Evolutionary conservation across 331 rosid species (phyloP).

Genomic region (Quercus tomentella): DNA sequence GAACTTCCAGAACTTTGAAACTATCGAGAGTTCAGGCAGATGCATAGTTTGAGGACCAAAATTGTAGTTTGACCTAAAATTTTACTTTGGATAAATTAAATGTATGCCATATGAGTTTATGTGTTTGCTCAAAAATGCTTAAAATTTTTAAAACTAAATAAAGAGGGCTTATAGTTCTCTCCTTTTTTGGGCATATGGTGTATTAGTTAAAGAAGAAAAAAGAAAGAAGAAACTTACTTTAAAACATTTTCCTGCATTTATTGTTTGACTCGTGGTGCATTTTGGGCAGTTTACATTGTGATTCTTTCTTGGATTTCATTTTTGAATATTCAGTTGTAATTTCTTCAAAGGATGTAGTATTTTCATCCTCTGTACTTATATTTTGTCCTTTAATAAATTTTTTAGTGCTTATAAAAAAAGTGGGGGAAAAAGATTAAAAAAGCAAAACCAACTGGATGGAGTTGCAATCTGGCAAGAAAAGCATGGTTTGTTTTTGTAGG

Average conservation of each 20-base stretch:
- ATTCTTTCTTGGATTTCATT: not conserved
- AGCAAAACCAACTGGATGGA: not conserved
- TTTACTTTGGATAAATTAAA: not conserved
- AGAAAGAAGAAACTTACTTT: no score
- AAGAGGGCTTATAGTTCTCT: not conserved
- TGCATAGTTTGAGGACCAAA: not conserved
- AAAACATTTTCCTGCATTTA: not conserved
- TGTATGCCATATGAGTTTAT: not conserved
- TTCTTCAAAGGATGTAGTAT: not conserved
- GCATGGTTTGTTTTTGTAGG: not conserved
- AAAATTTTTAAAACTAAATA: not conserved
- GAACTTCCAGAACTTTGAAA: not conserved
- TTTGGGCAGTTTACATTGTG: not conserved
- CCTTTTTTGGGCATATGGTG: slow-evolving; percentile 6
- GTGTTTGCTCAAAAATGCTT: not conserved
- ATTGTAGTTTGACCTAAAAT: not conserved
- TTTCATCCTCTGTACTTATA: not conserved
- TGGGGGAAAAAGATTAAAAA: not conserved
- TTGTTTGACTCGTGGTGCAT: not conserved
- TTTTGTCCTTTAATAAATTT: not conserved
- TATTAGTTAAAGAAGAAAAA: not conserved
- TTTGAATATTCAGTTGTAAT: not conserved
- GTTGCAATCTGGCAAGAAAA: not conserved
- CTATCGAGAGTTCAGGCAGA: no score
- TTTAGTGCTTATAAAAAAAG: not conserved